Conservation (phyloP, 2,329 filamentous ascomycete species). For the Ceratocystis harringtonii region DNA sequence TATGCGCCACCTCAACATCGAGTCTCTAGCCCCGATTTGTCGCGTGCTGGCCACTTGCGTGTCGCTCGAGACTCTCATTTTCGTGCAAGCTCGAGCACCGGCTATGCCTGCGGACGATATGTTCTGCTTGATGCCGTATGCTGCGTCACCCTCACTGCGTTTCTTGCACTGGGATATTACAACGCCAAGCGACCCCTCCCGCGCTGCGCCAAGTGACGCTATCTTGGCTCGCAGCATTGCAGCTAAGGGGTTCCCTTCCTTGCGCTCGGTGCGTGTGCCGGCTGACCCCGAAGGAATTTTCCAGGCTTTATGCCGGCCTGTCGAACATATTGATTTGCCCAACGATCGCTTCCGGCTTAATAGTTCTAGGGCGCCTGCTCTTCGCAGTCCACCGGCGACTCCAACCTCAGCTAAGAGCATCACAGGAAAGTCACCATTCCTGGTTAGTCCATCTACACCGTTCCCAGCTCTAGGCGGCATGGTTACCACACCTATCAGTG, state of each 20-base stretch:
- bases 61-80: constrained; percentile 33
- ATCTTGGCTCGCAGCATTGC: constrained; percentile 50
- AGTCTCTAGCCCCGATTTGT: constrained; percentile 40
- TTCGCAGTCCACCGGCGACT: constrained; percentile 18
- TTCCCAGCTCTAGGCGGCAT: background rate
- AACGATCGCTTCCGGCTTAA: constrained; percentile 31
- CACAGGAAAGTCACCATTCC: constrained; percentile 12
- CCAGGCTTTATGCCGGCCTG: constrained; percentile 52
- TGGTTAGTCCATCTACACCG: constrained; percentile 18
- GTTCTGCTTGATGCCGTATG: constrained; percentile 48
- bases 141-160: constrained; percentile 39
- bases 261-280: constrained; percentile 46
- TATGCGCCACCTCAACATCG: constrained; percentile 41
- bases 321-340: constrained; percentile 37
- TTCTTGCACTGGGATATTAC: constrained; percentile 52
- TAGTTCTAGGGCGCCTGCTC: constrained; percentile 15
- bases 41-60: constrained; percentile 43
- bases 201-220: constrained; percentile 35
- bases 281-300: constrained; percentile 55
- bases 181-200: constrained; percentile 30
- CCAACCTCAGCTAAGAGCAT: constrained; percentile 10
- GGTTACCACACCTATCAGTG: constrained; percentile 21
- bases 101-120: constrained; percentile 39
- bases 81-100: constrained; percentile 41
- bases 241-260: constrained; percentile 45